Conservation (phyloP, 768 basidiomycete genomes). For the Hypholoma sublateritium region DNA sequence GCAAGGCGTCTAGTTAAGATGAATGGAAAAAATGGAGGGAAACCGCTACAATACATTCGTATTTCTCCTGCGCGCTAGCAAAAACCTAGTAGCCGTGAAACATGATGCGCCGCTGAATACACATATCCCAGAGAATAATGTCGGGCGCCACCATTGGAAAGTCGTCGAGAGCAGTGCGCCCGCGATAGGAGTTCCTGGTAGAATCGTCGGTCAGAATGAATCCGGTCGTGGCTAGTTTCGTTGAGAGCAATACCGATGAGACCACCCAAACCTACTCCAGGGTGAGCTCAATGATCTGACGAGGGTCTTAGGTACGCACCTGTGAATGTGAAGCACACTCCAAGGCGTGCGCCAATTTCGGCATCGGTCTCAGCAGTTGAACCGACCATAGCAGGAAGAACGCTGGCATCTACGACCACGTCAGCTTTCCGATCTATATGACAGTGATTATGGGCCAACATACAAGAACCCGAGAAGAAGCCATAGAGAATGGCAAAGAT, state of each 20-base stretch:
- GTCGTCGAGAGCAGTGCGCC: constrained; percentile 52
- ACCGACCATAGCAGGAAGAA: constrained; percentile 44
- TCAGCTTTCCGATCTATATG: too few relatives aligned
- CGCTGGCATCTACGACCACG: constrained; percentile 21
- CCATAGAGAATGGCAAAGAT: constrained; percentile 43
- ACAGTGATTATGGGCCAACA: constrained; percentile 21
- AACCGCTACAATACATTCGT: constrained; percentile 20
- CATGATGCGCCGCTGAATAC: constrained; percentile 28
- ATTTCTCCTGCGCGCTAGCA: constrained; percentile 24
- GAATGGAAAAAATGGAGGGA: too few relatives aligned
- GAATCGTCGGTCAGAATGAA: not conserved
- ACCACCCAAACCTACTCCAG: constrained; percentile 35
- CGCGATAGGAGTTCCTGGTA: constrained; percentile 52
- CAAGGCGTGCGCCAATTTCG: constrained; percentile 57
- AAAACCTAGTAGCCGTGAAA: constrained; percentile 26
- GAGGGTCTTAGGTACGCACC: constrained; percentile 26
- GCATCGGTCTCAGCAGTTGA: constrained; percentile 41
- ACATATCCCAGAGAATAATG: constrained; percentile 50
- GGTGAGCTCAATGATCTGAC: constrained; percentile 9
- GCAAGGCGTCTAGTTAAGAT: too few relatives aligned
- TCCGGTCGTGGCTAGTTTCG: not conserved
- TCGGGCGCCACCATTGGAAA: constrained; percentile 60
- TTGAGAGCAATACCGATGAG: constrained; percentile 32
- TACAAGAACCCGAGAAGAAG: constrained; percentile 47
- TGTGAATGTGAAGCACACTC: constrained; percentile 48